A percentile compares a stretch with the other conserved stretches of the same genome.
phyloP scores from a whole-genome alignment of 1,284 basidiomycete genomes.

The Rhodotorula sp. region DNA sequence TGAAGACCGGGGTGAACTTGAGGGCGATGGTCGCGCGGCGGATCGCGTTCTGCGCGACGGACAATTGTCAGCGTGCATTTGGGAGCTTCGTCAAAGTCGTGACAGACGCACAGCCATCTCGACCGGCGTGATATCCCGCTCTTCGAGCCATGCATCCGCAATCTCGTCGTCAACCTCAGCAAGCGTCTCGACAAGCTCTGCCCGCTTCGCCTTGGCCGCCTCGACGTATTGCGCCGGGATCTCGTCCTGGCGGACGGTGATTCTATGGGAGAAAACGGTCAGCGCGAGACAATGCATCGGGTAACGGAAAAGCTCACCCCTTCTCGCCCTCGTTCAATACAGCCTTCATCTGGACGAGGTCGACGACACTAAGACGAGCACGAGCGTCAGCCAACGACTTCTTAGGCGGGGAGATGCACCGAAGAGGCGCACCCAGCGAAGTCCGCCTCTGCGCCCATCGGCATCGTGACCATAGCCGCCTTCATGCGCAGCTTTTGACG shows the following conservation, averaged over 20 bases:
- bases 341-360: slow-evolving; percentile 91
- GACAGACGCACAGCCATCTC: slow-evolving; percentile 62
- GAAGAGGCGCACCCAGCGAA: slow-evolving; percentile 61
- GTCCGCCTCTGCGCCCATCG: slow-evolving; percentile 87
- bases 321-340: slow-evolving; percentile 94
- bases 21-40: slow-evolving; percentile 82
- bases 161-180: slow-evolving; percentile 95
- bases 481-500: slow-evolving; percentile 85
- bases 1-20: slow-evolving; percentile 93
- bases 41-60: slow-evolving; percentile 60
- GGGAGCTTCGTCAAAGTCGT: too few species aligned
- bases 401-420: too few species aligned
- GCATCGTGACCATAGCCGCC: slow-evolving; percentile 94
- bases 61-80: neutral
- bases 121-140: slow-evolving; percentile 67
- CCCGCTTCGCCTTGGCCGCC: slow-evolving; percentile 75
- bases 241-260: slow-evolving; percentile 78
- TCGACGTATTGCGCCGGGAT: slow-evolving; percentile 75
- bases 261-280: slow-evolving; percentile 52
- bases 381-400: neutral
- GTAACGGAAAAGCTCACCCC: slow-evolving; percentile 60
- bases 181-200: slow-evolving; percentile 89
- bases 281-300: neutral
- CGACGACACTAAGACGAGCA: slow-evolving; percentile 63
- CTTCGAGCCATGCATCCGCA: slow-evolving; percentile 86